Percentiles rank a stretch among this genome's conserved stretches.
phyloP scores from a whole-genome alignment of 2,329 filamentous ascomycete species.

The Sphaceloma murrayae region DNA sequence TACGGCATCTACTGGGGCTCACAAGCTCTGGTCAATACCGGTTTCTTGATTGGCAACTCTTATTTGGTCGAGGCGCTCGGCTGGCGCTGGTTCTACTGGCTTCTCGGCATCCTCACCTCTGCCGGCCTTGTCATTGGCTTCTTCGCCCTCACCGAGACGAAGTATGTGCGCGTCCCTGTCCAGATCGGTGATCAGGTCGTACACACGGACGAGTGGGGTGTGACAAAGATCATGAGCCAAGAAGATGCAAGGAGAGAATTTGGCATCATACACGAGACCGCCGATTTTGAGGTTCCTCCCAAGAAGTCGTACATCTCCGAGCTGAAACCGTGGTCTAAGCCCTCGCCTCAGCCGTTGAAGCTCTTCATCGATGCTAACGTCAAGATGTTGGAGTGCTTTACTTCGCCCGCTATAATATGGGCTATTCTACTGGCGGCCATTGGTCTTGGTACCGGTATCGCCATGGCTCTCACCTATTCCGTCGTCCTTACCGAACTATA shows the following conservation, averaged over 20 bases:
- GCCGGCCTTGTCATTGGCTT: constrained; percentile 32
- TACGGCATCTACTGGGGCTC: constrained; percentile 35
- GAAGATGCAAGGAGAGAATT: constrained; percentile 24
- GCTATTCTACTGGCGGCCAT: constrained; percentile 33
- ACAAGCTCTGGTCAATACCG: constrained; percentile 30
- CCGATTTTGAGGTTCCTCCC: neutral
- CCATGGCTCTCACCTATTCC: constrained; percentile 33
- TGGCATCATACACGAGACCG: constrained; percentile 16
- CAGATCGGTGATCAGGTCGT: constrained; percentile 30
- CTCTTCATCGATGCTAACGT: constrained; percentile 19
- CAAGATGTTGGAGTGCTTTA: constrained; percentile 30
- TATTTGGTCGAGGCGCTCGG: constrained; percentile 31
- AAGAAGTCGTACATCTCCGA: constrained; percentile 19
- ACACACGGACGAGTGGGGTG: constrained; percentile 34
- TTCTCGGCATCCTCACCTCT: constrained; percentile 31
- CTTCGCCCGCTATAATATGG: constrained; percentile 33
- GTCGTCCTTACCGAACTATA: constrained; percentile 30
- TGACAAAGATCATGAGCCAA: constrained; percentile 29
- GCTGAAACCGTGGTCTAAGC: constrained; percentile 19
- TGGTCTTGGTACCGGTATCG: constrained; percentile 31
- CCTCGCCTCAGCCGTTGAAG: constrained; percentile 18
- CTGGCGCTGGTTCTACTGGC: constrained; percentile 38
- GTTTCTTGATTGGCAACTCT: constrained; percentile 29
- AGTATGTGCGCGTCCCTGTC: constrained; percentile 30
- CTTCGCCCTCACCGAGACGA: constrained; percentile 35